phyloP scores from a whole-genome alignment of 352 stramenopile species.

The Phytopythium aichiense region DNA sequence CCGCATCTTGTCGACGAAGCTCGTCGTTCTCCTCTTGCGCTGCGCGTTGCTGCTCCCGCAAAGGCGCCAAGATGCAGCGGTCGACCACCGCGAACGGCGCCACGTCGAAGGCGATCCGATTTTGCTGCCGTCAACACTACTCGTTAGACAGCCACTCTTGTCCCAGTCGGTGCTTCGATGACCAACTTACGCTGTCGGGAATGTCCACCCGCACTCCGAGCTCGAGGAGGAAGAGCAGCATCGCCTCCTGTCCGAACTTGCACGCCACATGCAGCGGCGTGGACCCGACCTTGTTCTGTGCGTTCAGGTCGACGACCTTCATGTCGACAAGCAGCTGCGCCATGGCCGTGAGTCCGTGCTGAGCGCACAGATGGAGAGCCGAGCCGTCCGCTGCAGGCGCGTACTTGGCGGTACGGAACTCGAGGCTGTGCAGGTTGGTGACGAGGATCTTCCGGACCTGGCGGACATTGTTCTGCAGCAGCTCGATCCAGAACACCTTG shows the following conservation, averaged over 20 bases:
- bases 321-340: constrained; percentile 30
- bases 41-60: constrained; percentile 13
- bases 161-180: neutral
- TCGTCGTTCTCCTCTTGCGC: constrained; percentile 16
- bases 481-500: constrained; percentile 46
- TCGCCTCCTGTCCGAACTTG: constrained; percentile 33
- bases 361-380: constrained; percentile 47
- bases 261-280: constrained; percentile 56
- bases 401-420: constrained; percentile 38
- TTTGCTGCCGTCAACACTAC: constrained; percentile 17
- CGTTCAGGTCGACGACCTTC: constrained; percentile 24
- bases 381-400: constrained; percentile 37
- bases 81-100: constrained; percentile 38
- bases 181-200: constrained; percentile 34
- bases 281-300: constrained; percentile 52
- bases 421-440: constrained; percentile 29
- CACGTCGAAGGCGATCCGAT: constrained; percentile 46
- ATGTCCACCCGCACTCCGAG: constrained; percentile 33
- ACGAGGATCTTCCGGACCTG: constrained; percentile 32
- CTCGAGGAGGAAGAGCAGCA: constrained; percentile 36
- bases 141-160: neutral
- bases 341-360: constrained; percentile 37
- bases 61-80: constrained; percentile 30
- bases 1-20: constrained; percentile 13
- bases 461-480: constrained; percentile 49